These are phyloP conservation scores for Cyberlindnera sargentensis DNA, from an alignment of 805 yeast species.

Conservation along the genomic window DNA sequence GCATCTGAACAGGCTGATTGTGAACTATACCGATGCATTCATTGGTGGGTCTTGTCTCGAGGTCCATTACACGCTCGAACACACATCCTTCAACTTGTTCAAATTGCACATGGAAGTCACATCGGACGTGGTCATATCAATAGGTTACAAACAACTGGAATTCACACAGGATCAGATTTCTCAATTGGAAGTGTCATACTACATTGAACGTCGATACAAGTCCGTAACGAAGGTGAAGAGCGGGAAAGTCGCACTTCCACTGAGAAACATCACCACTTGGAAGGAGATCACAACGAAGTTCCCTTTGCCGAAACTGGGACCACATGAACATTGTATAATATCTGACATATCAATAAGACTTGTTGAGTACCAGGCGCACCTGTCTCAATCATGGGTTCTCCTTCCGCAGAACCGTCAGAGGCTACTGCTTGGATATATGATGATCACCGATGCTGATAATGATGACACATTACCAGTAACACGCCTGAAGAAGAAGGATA, in stretches of 20 bases:
- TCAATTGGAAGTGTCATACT: conserved; percentile 26
- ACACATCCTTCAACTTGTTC: conserved; percentile 19
- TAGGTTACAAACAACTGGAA: conserved; percentile 21
- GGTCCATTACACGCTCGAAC: neutral
- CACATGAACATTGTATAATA: conserved; percentile 18
- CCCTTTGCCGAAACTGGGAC: conserved; percentile 12
- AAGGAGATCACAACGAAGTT: conserved; percentile 8
- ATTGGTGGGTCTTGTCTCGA: conserved; percentile 10
- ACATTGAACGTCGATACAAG: conserved; percentile 27
- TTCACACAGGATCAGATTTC: conserved; percentile 15
- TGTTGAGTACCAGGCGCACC: neutral
- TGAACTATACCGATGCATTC: conserved; percentile 4
- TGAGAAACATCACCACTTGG: conserved; percentile 20
- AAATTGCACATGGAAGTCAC: conserved; percentile 22
- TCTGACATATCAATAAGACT: conserved; percentile 10
- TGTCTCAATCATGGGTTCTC: conserved; percentile 1
- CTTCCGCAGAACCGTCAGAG: conserved; percentile 1
- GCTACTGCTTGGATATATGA: neutral
- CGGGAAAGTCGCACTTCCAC: conserved; percentile 26
- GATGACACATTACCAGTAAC: conserved; percentile 1
- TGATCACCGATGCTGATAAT: conserved; percentile 7
- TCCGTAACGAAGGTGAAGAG: conserved; percentile 22
- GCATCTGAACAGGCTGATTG: conserved; percentile 1
- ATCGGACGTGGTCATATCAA: conserved; percentile 10
- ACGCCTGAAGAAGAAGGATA: conserved; percentile 4